Conservation (phyloP, 2,329 filamentous ascomycete species). For the Aspergillus caelatus region DNA sequence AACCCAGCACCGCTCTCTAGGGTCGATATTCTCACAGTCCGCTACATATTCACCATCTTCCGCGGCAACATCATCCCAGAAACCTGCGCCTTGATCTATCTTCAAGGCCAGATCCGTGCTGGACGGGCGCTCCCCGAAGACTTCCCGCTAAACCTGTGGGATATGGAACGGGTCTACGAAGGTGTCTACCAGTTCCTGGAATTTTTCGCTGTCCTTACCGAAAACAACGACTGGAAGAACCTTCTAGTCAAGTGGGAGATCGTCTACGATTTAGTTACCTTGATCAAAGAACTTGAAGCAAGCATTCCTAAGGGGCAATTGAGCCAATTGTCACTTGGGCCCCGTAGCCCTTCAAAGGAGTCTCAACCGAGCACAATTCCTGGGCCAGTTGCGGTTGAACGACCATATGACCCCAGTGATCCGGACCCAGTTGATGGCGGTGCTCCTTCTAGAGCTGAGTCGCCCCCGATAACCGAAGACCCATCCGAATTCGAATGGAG, state of each 20-base stretch:
- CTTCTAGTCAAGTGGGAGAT: constrained; percentile 92
- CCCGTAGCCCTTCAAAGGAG: constrained; percentile 32
- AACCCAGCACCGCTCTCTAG: constrained; percentile 57
- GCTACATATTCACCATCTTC: constrained; percentile 92
- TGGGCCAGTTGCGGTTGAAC: constrained; percentile 59
- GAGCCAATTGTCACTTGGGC: constrained; percentile 41
- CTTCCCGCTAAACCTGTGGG: constrained; percentile 93
- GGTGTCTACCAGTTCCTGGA: constrained; percentile 93
- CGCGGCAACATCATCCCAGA: constrained; percentile 90
- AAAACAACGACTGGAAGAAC: constrained; percentile 78
- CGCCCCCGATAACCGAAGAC: constrained; percentile 59
- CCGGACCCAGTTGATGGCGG: constrained; percentile 44
- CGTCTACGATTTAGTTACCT: constrained; percentile 81
- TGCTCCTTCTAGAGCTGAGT: constrained; percentile 48
- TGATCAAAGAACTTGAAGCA: constrained; percentile 83
- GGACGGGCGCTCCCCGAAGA: constrained; percentile 76
- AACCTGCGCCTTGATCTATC: constrained; percentile 89
- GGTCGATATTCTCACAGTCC: constrained; percentile 69
- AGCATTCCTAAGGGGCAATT: constrained; percentile 83
- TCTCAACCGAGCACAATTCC: constrained; percentile 36
- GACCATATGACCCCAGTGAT: constrained; percentile 62
- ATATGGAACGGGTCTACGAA: constrained; percentile 96
- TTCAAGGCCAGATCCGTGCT: constrained; percentile 86
- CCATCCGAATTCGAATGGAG: constrained; percentile 70
- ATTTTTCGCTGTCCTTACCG: constrained; percentile 86